Percentiles rank a stretch among this genome's conserved stretches.
Conservation (phyloP, 2,329 filamentous ascomycete genomes). For the Paradendryphiella salina region DNA sequence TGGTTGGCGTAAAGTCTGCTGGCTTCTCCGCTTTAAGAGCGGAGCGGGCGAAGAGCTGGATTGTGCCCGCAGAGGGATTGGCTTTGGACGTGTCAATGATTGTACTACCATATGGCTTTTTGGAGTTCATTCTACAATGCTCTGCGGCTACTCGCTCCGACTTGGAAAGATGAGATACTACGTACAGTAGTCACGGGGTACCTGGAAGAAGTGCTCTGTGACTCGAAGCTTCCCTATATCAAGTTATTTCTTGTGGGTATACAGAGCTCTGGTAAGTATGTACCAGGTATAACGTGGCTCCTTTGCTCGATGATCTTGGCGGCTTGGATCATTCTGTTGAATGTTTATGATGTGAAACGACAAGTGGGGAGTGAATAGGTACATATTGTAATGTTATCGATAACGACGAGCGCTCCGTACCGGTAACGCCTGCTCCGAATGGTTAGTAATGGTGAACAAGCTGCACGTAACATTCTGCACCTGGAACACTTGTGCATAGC, state of each 20-base stretch:
- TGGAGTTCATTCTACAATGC: neutral
- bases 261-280: neutral
- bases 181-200: constrained; percentile 73
- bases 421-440: constrained; percentile 22
- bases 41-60: constrained; percentile 78
- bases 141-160: too few species aligned
- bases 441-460: constrained; percentile 1
- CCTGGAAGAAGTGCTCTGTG: constrained; percentile 83
- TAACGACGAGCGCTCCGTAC: constrained; percentile 21
- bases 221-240: constrained; percentile 71
- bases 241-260: neutral
- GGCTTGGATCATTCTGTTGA: constrained; percentile 45
- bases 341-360: constrained; percentile 4
- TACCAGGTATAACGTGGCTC: constrained; percentile 52
- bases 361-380: constrained; percentile 19
- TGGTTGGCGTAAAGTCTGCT: constrained; percentile 53
- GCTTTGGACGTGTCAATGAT: constrained; percentile 15
- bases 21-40: constrained; percentile 68
- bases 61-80: constrained; percentile 61
- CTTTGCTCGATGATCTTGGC: constrained; percentile 54
- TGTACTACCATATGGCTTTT: neutral
- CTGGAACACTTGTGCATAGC: neutral
- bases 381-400: constrained; percentile 24
- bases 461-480: neutral
- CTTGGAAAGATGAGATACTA: neutral